phyloP scores from a whole-genome alignment of 441 rosid genomes.

The Hura crepitans region DNA sequence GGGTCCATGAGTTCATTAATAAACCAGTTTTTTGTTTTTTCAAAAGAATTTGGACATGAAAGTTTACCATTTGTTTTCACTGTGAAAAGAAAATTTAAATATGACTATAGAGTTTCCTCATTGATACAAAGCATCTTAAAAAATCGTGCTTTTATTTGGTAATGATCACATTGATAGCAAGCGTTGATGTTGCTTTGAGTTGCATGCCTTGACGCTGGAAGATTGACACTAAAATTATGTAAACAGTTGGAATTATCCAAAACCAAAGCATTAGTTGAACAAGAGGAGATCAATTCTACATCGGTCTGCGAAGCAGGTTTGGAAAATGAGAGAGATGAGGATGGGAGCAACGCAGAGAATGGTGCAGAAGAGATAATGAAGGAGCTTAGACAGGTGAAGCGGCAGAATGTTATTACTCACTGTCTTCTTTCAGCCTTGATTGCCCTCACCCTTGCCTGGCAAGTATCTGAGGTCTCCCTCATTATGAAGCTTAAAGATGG shows the following conservation, averaged over 20 bases:
- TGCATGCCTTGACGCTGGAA: too few species aligned
- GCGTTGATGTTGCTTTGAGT: too few species aligned
- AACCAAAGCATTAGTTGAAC: not conserved
- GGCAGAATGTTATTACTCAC: constrained; percentile 68
- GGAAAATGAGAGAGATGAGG: constrained; percentile 7
- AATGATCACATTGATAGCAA: too few species aligned
- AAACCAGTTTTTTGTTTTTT: too few species aligned
- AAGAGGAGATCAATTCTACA: constrained; percentile 14
- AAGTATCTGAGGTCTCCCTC: constrained; percentile 68
- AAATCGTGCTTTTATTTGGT: too few species aligned
- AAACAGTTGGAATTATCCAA: constrained; percentile 39
- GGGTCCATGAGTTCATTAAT: too few species aligned
- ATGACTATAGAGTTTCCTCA: too few species aligned
- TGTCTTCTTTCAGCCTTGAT: constrained; percentile 64
- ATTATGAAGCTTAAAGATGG: constrained; percentile 52
- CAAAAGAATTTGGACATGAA: too few species aligned
- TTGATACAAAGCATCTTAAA: too few species aligned
- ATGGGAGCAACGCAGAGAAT: constrained; percentile 1
- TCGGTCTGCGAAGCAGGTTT: constrained; percentile 16
- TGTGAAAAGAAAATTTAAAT: too few species aligned
- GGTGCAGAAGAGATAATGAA: constrained; percentile 45
- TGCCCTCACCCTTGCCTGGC: constrained; percentile 68
- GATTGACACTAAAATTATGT: too few species aligned
- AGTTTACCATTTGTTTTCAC: too few species aligned
- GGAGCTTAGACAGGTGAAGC: constrained; percentile 54